Evolutionary conservation across 2,329 filamentous ascomycete species (phyloP), one percentile per base, ranked within the genome.

Genomic region (Cladosporium cucumerinum): DNA sequence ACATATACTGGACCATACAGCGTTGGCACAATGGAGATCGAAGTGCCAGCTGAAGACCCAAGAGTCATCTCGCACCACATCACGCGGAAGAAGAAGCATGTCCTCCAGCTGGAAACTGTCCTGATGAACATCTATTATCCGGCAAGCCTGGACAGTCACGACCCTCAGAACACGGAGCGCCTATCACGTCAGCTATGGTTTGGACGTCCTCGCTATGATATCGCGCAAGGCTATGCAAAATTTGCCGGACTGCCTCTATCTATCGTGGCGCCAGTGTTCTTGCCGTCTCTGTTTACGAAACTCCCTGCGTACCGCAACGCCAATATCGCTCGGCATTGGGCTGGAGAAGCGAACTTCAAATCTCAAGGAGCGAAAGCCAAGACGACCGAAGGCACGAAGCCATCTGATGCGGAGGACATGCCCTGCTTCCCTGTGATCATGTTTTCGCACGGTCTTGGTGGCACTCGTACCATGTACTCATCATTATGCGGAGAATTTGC

Each of bases 111-210:
- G 16, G 81, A 86, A 66, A 89, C 87, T 0, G 85, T 89, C 10
- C 79, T 89, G 5, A 84, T 89, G 75, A 84, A 84, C 0, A 75
- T 89, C n/a, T 90, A 86, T 74, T 90, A 90, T 72, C 87, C 87
- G 1, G 82, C 84, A 52, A 69, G 73, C 21, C 77, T 79, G 0
- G 77, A 81, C 1, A 71, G 75, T 32, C 78, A 78, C 49, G 63
- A 71, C 21, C 63, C 66, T 25, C 67, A 66, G 23, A 65, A 68
- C 23, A 65, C 70, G 3, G 66, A 65, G 36, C 78, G 79, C 46
- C 82, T 81, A 69, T 83, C 81, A 21, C 80, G 87, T 6, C 82
- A 86, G 61, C 84, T 86, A 7, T 89, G 87, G 87, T 80, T 89
- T 49, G 85, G 86, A 8, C 77, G 85, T 52, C 87, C 87, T 3